Percentiles rank a stretch among this genome's conserved stretches.
Conservation (phyloP, 2,329 filamentous ascomycete genomes). For the Calonectria leucothoes region DNA sequence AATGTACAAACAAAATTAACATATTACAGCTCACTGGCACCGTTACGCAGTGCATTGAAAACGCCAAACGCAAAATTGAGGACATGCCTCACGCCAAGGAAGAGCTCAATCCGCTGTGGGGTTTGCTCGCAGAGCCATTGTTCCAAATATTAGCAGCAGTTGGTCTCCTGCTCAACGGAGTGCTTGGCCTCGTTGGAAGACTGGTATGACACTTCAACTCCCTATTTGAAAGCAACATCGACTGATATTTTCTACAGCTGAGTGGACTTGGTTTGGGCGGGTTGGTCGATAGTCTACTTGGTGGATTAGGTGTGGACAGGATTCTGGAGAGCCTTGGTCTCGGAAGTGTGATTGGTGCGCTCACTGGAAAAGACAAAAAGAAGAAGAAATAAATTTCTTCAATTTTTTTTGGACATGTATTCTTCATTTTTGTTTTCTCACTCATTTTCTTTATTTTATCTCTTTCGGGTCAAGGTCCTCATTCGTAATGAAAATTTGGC, state of each 20-base stretch:
- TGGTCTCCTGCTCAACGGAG: slow-evolving; percentile 83
- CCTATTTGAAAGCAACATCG: background rate
- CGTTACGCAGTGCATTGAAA: slow-evolving; percentile 86
- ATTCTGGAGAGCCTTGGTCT: slow-evolving; percentile 80
- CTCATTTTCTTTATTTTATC: background rate
- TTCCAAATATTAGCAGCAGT: slow-evolving; percentile 95
- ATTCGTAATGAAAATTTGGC: background rate
- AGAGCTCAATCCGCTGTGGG: slow-evolving; percentile 92
- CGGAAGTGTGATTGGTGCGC: slow-evolving; percentile 54
- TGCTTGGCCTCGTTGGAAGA: slow-evolving; percentile 85
- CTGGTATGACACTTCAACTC: slow-evolving; percentile 56
- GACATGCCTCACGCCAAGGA: slow-evolving; percentile 97
- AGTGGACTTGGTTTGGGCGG: slow-evolving; percentile 86
- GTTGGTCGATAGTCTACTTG: slow-evolving; percentile 81
- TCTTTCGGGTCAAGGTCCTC: background rate
- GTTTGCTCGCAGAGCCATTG: slow-evolving; percentile 82
- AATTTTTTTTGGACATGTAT: too few species aligned
- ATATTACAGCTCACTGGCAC: slow-evolving; percentile 74
- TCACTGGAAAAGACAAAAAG: slow-evolving; percentile 58
- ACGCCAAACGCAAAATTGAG: slow-evolving; percentile 87
- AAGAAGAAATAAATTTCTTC: slow-evolving; percentile 20
- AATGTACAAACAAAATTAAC: slow-evolving; percentile 16
- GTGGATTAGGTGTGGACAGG: slow-evolving; percentile 80
- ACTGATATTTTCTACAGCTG: slow-evolving; percentile 55
- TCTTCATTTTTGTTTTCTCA: background rate